Base-by-base conservation (phyloP, 106 monocot genomes). In the Allium sativum region DNA sequence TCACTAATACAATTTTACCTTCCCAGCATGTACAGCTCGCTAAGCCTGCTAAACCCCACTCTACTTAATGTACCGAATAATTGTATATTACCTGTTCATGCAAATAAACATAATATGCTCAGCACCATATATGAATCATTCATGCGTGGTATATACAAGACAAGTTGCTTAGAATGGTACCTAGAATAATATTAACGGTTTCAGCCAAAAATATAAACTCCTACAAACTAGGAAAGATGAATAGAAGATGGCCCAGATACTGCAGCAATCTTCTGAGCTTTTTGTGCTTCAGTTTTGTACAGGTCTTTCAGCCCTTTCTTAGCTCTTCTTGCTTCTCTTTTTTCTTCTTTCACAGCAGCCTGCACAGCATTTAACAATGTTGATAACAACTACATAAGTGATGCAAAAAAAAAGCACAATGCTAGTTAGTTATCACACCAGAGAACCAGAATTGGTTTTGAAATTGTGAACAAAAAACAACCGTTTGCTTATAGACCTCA, bases 301-400 rank as follows among this genome's bases (percentile, higher is more conserved):
- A 96, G 42, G 10, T 55, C 79, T 64, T 88, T 96, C 52, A 90
- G 63, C 60, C 87, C 82, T 70, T 96, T 96, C 77, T 96, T 96
- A 18, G 77, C 66, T 21, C 58, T 70, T n/a, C 87, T 71, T 45
- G 90, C 96, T 82, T 84, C 90, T 68, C 87, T 79, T 78, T 63
- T 84, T 61, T 80, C 84, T 74, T 91, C 80, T 74, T 90, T 91
- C 45, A 96, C 70, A 65, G 91, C 70, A 53, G 74, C 77, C 96
- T 96, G 44, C 45, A 56, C 12, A 40, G 8, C 13, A 21, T 70
- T 46, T 62, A 19, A 9, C 62, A 21, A 20, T 50, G 42, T 50
- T 42, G 31, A 18, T 14, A 31, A 7, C 43, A 60, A 60, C 20
- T 10, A 11, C 31, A 31, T 59, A 19, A 59, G 4, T 16, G 21